Evolutionary conservation across 345 rosid species (phyloP), one percentile per base, ranked within the genome.

Genomic region (Combretum micranthum): DNA sequence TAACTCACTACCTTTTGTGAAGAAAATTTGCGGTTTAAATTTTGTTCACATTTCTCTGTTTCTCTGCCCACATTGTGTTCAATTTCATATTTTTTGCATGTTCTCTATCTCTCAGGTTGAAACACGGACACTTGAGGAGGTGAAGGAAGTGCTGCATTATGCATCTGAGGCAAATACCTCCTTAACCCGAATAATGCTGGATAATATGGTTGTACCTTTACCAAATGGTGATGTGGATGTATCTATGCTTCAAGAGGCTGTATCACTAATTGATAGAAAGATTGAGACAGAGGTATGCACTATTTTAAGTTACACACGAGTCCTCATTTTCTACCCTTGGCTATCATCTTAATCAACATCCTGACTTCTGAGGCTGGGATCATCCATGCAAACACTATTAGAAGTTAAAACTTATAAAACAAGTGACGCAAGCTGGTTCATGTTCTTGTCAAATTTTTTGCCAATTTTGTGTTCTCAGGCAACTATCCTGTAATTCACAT

Each of bases 171-270:
- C 74, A 22, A 64, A 71, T 75, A 80, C 81, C 26, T 71, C 88
- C 8, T 59, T 93, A 73, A 82, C 92, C 56, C 74, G 97, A 60
- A 87, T 90, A 75, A 93, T 85, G 97, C 72, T 90, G 75, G 97
- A 93, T 66, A 90, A 93, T 70, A 94, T 90, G 99, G 96, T 87
- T 60, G 71, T 87, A 22, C 96, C 99, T 2, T 71, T 90, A 32
- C 73, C 88, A 65, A 77, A 78, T 71, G 96, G 97, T 47, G 95
- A 90, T 61, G 69, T 87, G 48, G 92, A 89, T 66, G 84, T 85
- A 50, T 80, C 95, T 13, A 83, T 90, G 97, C 99, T 93, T 65
- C 72, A 72, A 69, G 83, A 73, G 66, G 95, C 96, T 15, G 88
- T 93, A 42, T 67, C 75, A 19, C 70, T 86, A 62, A 85, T 90